Evolutionary conservation across 352 stramenopile species (phyloP).

Genomic region (Globisporangium camurandrum): DNA sequence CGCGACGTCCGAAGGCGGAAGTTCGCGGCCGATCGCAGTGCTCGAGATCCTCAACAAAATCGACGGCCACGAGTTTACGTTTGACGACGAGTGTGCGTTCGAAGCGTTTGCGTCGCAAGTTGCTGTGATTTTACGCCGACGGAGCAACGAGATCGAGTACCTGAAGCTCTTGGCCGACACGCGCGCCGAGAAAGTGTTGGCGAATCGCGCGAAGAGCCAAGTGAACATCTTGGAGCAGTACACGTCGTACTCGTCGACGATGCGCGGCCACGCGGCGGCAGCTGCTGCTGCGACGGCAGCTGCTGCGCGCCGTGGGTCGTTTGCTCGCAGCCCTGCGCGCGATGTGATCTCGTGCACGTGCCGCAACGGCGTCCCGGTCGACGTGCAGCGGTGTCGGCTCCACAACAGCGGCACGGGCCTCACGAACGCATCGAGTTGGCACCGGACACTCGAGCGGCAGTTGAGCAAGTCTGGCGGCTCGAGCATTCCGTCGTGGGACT

Average conservation of each 20-base stretch:
- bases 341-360: constrained; percentile 31
- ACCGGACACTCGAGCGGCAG: constrained; percentile 8
- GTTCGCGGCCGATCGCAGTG: constrained; percentile 68
- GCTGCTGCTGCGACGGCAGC: no score
- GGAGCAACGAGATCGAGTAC: constrained; percentile 84
- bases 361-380: constrained; percentile 3
- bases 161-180: constrained; percentile 85
- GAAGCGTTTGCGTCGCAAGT: constrained; percentile 82
- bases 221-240: constrained; percentile 75
- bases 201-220: constrained; percentile 60
- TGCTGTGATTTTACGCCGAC: constrained; percentile 72
- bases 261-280: constrained; percentile 31
- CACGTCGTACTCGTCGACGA: constrained; percentile 54
- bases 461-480: constrained; percentile 8
- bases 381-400: no score
- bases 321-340: constrained; percentile 34
- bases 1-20: constrained; percentile 21
- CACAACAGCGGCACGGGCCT: constrained; percentile 2
- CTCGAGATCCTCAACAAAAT: constrained; percentile 88
- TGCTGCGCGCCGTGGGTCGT: constrained; percentile 58
- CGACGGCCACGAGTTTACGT: constrained; percentile 56
- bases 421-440: constrained; percentile 4
- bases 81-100: constrained; percentile 83
- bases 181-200: constrained; percentile 59
- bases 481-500: constrained; percentile 54